Percentiles rank a stretch among this genome's conserved stretches.
phyloP scores from a whole-genome alignment of 768 basidiomycete species.

The Favolaschia claudopus region DNA sequence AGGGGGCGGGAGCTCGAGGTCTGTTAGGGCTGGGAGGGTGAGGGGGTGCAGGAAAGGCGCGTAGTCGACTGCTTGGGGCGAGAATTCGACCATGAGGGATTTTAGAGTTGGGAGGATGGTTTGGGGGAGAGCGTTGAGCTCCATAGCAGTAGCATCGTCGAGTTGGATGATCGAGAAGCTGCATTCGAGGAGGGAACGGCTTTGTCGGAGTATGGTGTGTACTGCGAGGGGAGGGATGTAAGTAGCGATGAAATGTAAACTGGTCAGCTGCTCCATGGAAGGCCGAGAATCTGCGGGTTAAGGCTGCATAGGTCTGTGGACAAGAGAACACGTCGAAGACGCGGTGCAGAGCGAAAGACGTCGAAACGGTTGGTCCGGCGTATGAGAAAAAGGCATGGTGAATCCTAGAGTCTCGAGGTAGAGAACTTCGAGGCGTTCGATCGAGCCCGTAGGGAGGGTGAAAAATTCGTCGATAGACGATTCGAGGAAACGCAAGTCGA shows the following conservation, averaged over 20 bases:
- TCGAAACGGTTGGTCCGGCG: constrained; percentile 16
- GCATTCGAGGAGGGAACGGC: constrained; percentile 21
- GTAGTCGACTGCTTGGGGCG: constrained; percentile 13
- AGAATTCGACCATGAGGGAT: constrained; percentile 27
- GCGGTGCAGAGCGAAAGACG: constrained; percentile 25
- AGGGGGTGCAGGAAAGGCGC: constrained; percentile 27
- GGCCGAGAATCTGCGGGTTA: constrained; percentile 22
- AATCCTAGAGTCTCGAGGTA: constrained; percentile 26
- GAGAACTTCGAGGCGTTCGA: constrained; percentile 25
- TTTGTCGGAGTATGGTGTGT: constrained; percentile 23
- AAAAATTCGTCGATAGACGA: constrained; percentile 29
- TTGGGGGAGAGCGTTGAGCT: constrained; percentile 12
- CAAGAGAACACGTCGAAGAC: constrained; percentile 25
- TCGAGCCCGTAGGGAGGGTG: constrained; percentile 18
- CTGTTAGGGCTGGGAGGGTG: constrained; percentile 22
- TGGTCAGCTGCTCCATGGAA: constrained; percentile 26
- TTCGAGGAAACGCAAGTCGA: constrained; percentile 28
- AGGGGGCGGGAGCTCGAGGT: constrained; percentile 29
- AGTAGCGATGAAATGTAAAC: constrained; percentile 26
- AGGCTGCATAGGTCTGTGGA: constrained; percentile 27
- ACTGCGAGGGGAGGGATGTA: constrained; percentile 27
- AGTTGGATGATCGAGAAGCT: constrained; percentile 27
- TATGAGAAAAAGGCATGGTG: constrained; percentile 14
- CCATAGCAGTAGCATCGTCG: constrained; percentile 9
- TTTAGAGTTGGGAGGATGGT: constrained; percentile 14